Evolutionary conservation across 441 rosid species (phyloP), one percentile per base, ranked within the genome.

Genomic region (Flueggea neowawraea): DNA sequence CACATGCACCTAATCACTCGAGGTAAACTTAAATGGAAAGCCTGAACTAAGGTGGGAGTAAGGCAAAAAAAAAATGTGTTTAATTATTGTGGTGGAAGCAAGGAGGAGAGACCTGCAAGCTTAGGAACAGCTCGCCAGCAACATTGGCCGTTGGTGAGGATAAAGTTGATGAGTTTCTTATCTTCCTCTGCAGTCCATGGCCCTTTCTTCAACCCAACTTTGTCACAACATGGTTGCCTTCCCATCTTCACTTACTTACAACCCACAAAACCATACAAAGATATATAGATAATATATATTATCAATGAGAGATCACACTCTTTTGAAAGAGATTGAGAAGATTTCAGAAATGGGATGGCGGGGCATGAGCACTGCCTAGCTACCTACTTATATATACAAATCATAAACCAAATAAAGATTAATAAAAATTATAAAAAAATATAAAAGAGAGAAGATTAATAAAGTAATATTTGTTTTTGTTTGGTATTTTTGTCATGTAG

Each of bases 111-210:
- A 88, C 98, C 98, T 76, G 98, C 87, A 73, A 91, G 97, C 77
- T 89, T 94, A 52, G 98, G 97, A 67, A 94, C 86, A 67, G 97
- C 90, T 68, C 98, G 77, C 98, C 98, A 94, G 66, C 96, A 94
- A 69, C 94, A 91, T 73, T 91, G 98, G 69, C 98, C 98, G 74
- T 94, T 87, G 57, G 83, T 84, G 79, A 94, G 90, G 74, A 94
- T 89, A 75, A 91, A 91, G 75, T 77, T 82, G 68, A 91, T 81
- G 60, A 94, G 97, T 71, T 87, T 90, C 84, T 83, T 89, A 79
- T 94, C 97, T 67, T 94, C 98, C 12, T 94, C 97, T 4, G 88
- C 85, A 1, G 96, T 91, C 98, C 98, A 93, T 65, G 98, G 96
- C 60, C 98, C 98, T 77, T 87, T 94, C 94, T 89, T 94, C 75